Conservation (phyloP, 2,329 filamentous ascomycete species). For the Thermothelomyces thermophilus region DNA sequence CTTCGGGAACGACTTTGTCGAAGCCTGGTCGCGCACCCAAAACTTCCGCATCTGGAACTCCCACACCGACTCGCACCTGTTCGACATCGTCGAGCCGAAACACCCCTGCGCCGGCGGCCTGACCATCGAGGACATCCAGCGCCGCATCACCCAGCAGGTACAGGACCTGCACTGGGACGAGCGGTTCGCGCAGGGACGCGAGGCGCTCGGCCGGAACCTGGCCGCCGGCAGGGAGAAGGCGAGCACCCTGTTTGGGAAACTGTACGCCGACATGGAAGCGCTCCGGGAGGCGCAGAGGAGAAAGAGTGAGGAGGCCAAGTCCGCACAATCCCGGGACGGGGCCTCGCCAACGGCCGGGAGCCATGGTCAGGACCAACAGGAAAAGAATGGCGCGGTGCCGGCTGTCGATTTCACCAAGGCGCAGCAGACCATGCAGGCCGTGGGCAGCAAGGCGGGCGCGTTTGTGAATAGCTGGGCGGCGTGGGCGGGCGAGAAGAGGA, state of each 20-base stretch:
- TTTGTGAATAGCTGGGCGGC: conserved; percentile 64
- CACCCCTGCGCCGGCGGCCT: conserved; percentile 91
- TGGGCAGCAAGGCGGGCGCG: conserved; percentile 51
- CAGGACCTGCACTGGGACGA: conserved; percentile 92
- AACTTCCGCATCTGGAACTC: conserved; percentile 87
- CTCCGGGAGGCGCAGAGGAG: conserved; percentile 68
- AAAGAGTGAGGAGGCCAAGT: conserved; percentile 49
- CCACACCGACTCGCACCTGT: conserved; percentile 77
- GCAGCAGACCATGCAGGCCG: conserved; percentile 41
- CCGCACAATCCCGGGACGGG: conserved; percentile 1
- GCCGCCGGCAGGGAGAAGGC: conserved; percentile 84
- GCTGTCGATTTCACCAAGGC: conserved; percentile 31
- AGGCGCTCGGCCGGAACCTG: conserved; percentile 83
- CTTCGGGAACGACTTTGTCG: conserved; percentile 77
- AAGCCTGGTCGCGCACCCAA: conserved; percentile 80
- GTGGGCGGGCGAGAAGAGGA: conserved; percentile 68
- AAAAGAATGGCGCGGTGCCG: neutral
- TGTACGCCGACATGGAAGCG: conserved; percentile 85
- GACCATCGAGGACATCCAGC: conserved; percentile 89
- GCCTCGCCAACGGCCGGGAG: conserved; percentile 15
- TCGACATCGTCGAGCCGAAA: conserved; percentile 86
- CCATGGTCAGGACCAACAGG: neutral
- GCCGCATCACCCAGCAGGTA: conserved; percentile 83
- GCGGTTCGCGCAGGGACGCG: conserved; percentile 72
- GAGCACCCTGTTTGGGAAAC: conserved; percentile 74